These are phyloP conservation scores for Vitis rupestris DNA, from an alignment of 164 flowering plant species.

Conservation along the genomic window DNA sequence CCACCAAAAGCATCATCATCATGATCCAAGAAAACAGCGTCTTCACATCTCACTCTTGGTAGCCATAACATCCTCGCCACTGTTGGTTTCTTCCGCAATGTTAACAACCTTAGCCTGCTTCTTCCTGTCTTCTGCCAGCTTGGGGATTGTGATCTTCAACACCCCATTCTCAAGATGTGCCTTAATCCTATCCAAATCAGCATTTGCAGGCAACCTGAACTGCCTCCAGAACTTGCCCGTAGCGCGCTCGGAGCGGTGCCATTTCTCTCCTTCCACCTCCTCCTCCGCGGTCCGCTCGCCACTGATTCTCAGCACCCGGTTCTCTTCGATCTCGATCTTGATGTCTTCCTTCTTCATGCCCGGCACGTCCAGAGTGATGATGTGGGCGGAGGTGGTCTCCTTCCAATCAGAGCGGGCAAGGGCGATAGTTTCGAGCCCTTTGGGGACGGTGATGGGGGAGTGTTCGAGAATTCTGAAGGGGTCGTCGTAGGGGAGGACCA, in stretches of 20 bases:
- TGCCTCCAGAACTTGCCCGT: conserved; percentile 50
- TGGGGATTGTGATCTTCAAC: conserved; percentile 37
- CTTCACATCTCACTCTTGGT: conserved; percentile 19
- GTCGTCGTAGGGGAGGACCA: conserved; percentile 37
- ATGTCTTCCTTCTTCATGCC: conserved; percentile 51
- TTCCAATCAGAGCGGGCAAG: conserved; percentile 54
- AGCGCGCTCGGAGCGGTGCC: conserved; percentile 49
- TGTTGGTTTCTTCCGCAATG: conserved; percentile 17
- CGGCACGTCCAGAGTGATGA: conserved; percentile 40
- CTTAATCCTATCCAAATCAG: conserved; percentile 36
- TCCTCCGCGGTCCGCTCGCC: conserved; percentile 39
- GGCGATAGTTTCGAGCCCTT: conserved; percentile 25
- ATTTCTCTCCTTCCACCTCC: conserved; percentile 37
- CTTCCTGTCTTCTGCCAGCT: conserved; percentile 36
- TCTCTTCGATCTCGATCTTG: conserved; percentile 53
- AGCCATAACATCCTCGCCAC: conserved; percentile 13
- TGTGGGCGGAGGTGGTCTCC: conserved; percentile 35
- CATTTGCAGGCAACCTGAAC: conserved; percentile 44
- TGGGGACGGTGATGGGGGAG: conserved; percentile 32
- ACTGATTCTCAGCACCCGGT: conserved; percentile 47
- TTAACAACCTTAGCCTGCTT: conserved; percentile 28
- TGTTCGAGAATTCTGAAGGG: conserved; percentile 49
- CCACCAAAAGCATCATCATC: too few relatives aligned
- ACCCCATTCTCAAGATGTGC: conserved; percentile 52
- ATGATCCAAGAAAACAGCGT: too few relatives aligned